These are phyloP conservation scores for Saccharum spontaneum DNA, from an alignment of 176 grass and related monocot genomes.

Conservation along the genomic window DNA sequence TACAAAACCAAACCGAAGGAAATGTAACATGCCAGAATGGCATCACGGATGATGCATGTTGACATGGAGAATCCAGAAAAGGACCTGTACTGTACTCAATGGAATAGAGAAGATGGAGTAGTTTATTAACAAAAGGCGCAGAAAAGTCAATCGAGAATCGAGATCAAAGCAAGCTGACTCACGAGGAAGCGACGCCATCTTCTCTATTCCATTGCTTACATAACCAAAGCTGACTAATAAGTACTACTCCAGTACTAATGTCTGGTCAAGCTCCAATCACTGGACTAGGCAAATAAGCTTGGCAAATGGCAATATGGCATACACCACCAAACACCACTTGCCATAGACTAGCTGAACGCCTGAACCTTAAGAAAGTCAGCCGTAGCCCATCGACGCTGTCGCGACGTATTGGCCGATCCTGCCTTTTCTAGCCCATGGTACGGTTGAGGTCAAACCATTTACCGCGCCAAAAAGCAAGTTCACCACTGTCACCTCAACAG, in stretches of 20 bases:
- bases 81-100: background rate
- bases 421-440: background rate
- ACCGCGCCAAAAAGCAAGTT: too few species aligned
- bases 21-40: background rate
- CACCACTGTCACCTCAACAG: background rate
- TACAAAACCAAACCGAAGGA: background rate
- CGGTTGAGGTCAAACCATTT: conserved; percentile 14
- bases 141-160: background rate
- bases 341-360: background rate
- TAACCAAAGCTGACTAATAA: background rate
- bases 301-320: too few species aligned
- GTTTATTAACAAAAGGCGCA: background rate
- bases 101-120: too few species aligned
- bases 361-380: background rate
- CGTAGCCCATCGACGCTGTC: background rate
- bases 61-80: conserved; percentile 9
- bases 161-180: background rate
- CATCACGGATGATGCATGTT: background rate
- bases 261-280: background rate
- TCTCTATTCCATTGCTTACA: background rate
- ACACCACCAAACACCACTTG: background rate
- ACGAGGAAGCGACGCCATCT: background rate
- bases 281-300: background rate
- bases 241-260: background rate
- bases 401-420: background rate